Base-by-base conservation (phyloP, 345 rosid genomes). In the Erucastrum elatum region DNA sequence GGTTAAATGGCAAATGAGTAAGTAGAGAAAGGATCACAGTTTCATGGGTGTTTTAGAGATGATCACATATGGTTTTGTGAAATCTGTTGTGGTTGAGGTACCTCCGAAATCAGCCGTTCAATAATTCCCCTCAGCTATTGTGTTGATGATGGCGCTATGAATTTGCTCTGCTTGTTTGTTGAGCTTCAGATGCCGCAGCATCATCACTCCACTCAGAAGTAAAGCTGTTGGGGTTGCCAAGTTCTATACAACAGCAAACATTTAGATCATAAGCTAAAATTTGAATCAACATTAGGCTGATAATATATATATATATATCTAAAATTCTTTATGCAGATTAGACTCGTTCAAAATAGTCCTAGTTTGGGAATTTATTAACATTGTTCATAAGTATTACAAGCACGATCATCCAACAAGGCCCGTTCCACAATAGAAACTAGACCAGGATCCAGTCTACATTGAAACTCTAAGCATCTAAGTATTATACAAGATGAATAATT, bases 181-280 rank as follows among this genome's bases (percentile, higher is more conserved):
- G 61, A 90, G 88, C 73, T 91, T 85, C 71, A 93, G 83, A 79
- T 93, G 99, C 60, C 87, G 90, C 82, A 95, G 83, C 98, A 93
- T 93, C 64, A 91, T 60, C 61, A 95, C 94, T 39, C 90, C 66
- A 71, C 97, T 93, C 85, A 91, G 69, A 61, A 93, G 84, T 82
- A 93, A 84, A 44, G 99, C 99, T 44, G 99, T 95, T n/a, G 99
- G 98, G 76, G 93, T 95, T n/a, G 99, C 98, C 89, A 93, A 3
- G 84, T 95, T 88, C 3, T 33, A 67, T 61, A 60, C 1, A 74
- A 37, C 69, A 41, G 49, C 46, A 49, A 29, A 29, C 59, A 15
- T 64, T 59, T 53, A 6, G 33, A 17, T 44, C 29, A 44, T 61
- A 44, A 68, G 33, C 53, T 44, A 46, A 13, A 5, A 1, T 21